Evolutionary conservation across 768 basidiomycete genomes (phyloP).

Genomic region (Boletus patriciae): DNA sequence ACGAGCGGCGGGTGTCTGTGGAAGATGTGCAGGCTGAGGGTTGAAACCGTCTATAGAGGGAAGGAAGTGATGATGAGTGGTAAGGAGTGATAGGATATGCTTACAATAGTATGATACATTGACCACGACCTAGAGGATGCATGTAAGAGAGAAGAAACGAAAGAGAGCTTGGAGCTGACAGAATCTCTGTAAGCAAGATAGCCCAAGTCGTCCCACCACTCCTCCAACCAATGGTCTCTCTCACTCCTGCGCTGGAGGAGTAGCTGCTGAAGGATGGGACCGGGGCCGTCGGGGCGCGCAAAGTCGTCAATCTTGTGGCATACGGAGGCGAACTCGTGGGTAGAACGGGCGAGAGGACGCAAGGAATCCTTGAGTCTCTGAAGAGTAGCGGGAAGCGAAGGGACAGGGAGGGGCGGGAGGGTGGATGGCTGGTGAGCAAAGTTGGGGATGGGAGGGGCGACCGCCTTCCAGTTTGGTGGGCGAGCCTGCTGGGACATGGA

Average conservation of each 20-base stretch:
- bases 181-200: constrained; percentile 88
- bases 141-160: constrained; percentile 1
- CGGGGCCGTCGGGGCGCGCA: constrained; percentile 40
- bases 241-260: constrained; percentile 55
- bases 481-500: constrained; percentile 29
- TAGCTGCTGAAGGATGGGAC: constrained; percentile 60
- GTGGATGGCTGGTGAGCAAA: constrained; percentile 58
- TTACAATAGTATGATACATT: constrained; percentile 95
- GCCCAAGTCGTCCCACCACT: constrained; percentile 90
- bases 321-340: constrained; percentile 54
- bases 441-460: constrained; percentile 64
- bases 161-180: constrained; percentile 40
- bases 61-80: constrained; percentile 8
- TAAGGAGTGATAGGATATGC: constrained; percentile 17
- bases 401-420: constrained; percentile 76
- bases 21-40: constrained; percentile 59
- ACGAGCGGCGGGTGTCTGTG: constrained; percentile 56
- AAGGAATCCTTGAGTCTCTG: constrained; percentile 67
- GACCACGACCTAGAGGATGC: constrained; percentile 61
- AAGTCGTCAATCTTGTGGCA: constrained; percentile 70
- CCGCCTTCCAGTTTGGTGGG: constrained; percentile 68
- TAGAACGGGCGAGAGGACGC: constrained; percentile 67
- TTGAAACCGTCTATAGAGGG: constrained; percentile 71
- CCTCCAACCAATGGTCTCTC: constrained; percentile 80
- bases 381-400: constrained; percentile 64